Conservation (phyloP, 1,284 basidiomycete species). For the Mycena citricolor region DNA sequence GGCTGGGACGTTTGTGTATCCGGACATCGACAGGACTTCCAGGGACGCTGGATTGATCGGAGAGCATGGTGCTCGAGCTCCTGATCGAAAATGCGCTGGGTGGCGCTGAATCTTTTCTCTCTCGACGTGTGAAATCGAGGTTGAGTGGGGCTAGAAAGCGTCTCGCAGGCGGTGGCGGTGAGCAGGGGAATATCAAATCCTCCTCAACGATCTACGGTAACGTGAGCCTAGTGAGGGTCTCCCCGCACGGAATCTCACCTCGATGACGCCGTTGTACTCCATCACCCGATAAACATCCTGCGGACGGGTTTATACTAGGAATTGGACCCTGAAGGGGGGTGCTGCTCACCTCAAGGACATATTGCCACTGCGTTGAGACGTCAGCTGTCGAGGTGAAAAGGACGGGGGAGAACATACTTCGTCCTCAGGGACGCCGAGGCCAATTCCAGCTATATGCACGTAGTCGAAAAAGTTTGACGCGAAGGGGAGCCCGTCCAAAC, state of each 20-base stretch:
- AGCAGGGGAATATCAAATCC: slow-evolving; percentile 67
- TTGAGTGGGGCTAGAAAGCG: slow-evolving; percentile 13
- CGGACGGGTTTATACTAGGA: slow-evolving; percentile 10
- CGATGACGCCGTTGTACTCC: slow-evolving; percentile 58
- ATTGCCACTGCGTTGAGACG: slow-evolving; percentile 43
- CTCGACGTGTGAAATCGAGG: slow-evolving; percentile 17
- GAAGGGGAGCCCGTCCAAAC: slow-evolving; percentile 65
- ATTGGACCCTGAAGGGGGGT: too few relatives aligned
- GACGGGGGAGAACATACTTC: slow-evolving; percentile 44
- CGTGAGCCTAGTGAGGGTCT: slow-evolving; percentile 4
- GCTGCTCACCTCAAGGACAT: slow-evolving; percentile 53
- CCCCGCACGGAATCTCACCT: slow-evolving; percentile 42
- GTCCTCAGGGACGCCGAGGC: slow-evolving; percentile 69
- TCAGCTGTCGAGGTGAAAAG: slow-evolving; percentile 1
- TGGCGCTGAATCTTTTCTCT: slow-evolving; percentile 20
- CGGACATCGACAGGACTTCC: slow-evolving; percentile 24
- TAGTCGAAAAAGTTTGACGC: slow-evolving; percentile 57
- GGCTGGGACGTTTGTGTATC: slow-evolving; percentile 25
- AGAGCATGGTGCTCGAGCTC: slow-evolving; percentile 26
- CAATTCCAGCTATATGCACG: slow-evolving; percentile 60
- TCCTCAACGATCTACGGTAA: slow-evolving; percentile 62
- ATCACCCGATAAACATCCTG: slow-evolving; percentile 69
- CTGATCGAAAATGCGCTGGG: slow-evolving; percentile 26
- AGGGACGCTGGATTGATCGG: slow-evolving; percentile 24
- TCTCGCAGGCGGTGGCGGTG: slow-evolving; percentile 26